Percentiles rank a stretch among this genome's conserved stretches.
Evolutionary conservation across 2,329 filamentous ascomycete genomes (phyloP).

Genomic region (Venturia asperata): DNA sequence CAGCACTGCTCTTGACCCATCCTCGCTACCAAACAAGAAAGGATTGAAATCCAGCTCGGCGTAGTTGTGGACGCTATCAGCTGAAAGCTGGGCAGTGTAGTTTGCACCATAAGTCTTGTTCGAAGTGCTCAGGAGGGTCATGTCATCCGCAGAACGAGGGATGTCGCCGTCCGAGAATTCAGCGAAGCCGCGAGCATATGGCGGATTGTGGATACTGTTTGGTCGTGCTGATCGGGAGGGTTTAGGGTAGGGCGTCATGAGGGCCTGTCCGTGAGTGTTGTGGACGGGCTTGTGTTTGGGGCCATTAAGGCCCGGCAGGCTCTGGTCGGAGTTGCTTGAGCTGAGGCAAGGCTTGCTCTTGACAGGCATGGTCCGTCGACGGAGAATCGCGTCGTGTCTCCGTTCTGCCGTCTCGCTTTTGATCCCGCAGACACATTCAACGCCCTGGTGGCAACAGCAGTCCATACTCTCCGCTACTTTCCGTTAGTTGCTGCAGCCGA

Average conservation of each 20-base stretch:
- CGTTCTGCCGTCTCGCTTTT: constrained; percentile 51
- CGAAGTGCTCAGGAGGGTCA: constrained; percentile 5
- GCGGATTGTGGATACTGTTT: constrained; percentile 8
- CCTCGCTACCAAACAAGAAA: constrained; percentile 1
- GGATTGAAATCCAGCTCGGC: neutral
- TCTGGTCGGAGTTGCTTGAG: constrained; percentile 52
- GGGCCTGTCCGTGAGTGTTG: constrained; percentile 57
- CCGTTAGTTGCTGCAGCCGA: constrained; percentile 29
- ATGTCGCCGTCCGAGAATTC: constrained; percentile 1
- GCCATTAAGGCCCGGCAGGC: constrained; percentile 57
- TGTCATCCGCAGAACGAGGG: constrained; percentile 17
- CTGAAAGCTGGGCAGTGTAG: neutral
- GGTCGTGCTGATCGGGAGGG: constrained; percentile 34
- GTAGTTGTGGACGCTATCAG: constrained; percentile 3
- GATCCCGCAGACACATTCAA: constrained; percentile 53
- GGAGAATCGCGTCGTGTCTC: constrained; percentile 37
- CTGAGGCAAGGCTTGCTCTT: constrained; percentile 51
- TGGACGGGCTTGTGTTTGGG: constrained; percentile 46
- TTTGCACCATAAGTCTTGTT: constrained; percentile 15
- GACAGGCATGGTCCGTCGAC: constrained; percentile 36
- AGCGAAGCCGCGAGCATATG: constrained; percentile 9
- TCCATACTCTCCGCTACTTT: constrained; percentile 33
- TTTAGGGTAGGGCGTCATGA: constrained; percentile 56
- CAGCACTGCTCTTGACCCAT: constrained; percentile 1
- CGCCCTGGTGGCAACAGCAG: constrained; percentile 51